A percentile compares a stretch with the other conserved stretches of the same genome.
phyloP scores from a whole-genome alignment of 2,329 filamentous ascomycete genomes.

The Magnaporthiopsis poae region DNA sequence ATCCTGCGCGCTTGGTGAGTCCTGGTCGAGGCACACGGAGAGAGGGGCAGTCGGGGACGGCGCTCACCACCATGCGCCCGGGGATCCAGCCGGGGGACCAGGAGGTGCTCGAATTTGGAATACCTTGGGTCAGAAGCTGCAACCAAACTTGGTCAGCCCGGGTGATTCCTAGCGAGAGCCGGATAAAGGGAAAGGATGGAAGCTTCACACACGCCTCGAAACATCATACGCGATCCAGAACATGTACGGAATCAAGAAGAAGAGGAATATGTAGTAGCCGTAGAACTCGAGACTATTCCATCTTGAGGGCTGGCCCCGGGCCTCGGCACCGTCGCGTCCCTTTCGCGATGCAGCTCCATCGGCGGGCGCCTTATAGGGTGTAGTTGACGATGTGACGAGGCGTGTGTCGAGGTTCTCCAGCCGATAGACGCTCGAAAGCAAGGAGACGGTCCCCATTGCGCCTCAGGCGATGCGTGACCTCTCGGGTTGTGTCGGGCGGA shows the following conservation, averaged over 20 bases:
- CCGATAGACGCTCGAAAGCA: constrained; percentile 42
- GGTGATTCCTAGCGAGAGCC: not conserved
- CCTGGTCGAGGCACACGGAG: not conserved
- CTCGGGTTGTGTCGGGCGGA: too few species aligned
- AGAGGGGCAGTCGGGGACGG: not conserved
- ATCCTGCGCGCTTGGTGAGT: constrained; percentile 46
- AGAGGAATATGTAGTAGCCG: constrained; percentile 64
- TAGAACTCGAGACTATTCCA: constrained; percentile 84
- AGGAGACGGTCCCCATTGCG: constrained; percentile 25
- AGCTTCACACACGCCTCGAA: constrained; percentile 56
- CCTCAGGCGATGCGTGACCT: too few species aligned
- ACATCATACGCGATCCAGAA: constrained; percentile 82
- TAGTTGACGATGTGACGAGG: constrained; percentile 55
- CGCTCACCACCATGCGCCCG: constrained; percentile 72
- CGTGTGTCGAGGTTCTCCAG: constrained; percentile 36
- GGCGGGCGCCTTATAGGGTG: constrained; percentile 51
- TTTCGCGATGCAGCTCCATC: constrained; percentile 36
- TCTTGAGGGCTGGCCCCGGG: constrained; percentile 51
- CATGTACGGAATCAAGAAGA: constrained; percentile 67
- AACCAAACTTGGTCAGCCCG: not conserved
- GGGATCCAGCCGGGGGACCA: constrained; percentile 84
- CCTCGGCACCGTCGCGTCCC: constrained; percentile 20
- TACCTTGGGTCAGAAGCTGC: constrained; percentile 75
- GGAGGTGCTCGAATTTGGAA: constrained; percentile 56
- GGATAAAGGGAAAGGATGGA: not conserved